A percentile compares a stretch with the other conserved stretches of the same genome.
Evolutionary conservation across 2,329 filamentous ascomycete species (phyloP).

Genomic region (Ophiostoma novo-ulmi): DNA sequence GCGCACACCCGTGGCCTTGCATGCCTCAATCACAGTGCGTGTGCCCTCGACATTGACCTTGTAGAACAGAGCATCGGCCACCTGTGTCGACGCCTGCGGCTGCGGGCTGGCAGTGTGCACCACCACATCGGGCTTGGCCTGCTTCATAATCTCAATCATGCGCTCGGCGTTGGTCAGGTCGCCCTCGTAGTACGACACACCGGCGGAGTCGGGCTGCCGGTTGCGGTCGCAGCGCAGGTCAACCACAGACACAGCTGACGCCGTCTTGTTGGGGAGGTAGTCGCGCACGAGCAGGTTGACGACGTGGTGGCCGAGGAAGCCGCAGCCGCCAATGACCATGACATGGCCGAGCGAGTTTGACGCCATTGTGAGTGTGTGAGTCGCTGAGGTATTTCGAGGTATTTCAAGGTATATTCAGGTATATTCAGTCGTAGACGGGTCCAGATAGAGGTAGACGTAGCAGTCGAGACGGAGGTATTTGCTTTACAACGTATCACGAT

Average conservation of each 20-base stretch:
- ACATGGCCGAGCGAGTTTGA: slow-evolving; percentile 58
- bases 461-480: not conserved
- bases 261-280: slow-evolving; percentile 39
- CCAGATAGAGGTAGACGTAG: not conserved
- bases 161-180: slow-evolving; percentile 66
- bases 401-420: no score
- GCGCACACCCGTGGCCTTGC: slow-evolving; percentile 64
- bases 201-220: slow-evolving; percentile 51
- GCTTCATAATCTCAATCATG: slow-evolving; percentile 58
- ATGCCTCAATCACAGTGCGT: slow-evolving; percentile 67
- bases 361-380: slow-evolving; percentile 27
- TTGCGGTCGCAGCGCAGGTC: slow-evolving; percentile 69
- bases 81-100: slow-evolving; percentile 48
- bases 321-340: slow-evolving; percentile 76
- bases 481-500: not conserved
- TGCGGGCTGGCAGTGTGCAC: slow-evolving; percentile 82
- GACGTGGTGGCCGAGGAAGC: slow-evolving; percentile 78
- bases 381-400: no score
- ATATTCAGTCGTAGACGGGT: not conserved
- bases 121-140: slow-evolving; percentile 71
- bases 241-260: slow-evolving; percentile 59
- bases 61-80: slow-evolving; percentile 60
- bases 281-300: slow-evolving; percentile 65
- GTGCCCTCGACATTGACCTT: slow-evolving; percentile 89
- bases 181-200: slow-evolving; percentile 65